Percentiles rank a stretch among this genome's conserved stretches.
Conservation (phyloP, 192 early-diverging fungal species). For the Backusella macrospora region DNA sequence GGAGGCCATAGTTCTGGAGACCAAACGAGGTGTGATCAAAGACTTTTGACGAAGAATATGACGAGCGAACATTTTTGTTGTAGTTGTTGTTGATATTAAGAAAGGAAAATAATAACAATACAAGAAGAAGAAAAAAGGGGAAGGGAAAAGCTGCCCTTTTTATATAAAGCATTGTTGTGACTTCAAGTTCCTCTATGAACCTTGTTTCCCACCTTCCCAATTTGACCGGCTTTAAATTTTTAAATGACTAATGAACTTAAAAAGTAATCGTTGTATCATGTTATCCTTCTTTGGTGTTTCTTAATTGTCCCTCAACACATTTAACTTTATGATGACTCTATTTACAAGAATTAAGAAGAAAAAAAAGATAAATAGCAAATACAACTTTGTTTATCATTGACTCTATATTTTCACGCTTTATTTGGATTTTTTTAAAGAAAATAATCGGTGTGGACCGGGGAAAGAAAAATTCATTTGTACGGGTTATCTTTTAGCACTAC, state of each 20-base stretch:
- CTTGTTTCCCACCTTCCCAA: slow-evolving; percentile 20
- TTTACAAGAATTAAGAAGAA: not conserved
- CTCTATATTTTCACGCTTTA: not conserved
- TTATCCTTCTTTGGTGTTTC: not conserved
- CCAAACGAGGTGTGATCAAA: slow-evolving; percentile 7
- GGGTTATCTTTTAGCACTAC: slow-evolving; percentile 9
- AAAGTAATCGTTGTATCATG: not conserved
- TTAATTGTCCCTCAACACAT: no score
- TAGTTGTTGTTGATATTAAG: not conserved
- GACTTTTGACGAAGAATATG: slow-evolving; percentile 17
- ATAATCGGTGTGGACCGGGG: not conserved
- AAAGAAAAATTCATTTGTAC: not conserved
- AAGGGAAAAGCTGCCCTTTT: not conserved
- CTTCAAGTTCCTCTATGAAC: not conserved
- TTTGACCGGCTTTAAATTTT: slow-evolving; percentile 10
- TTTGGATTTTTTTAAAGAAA: not conserved
- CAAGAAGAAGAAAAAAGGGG: not conserved
- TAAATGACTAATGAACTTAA: slow-evolving; percentile 10
- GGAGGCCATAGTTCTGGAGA: slow-evolving; percentile 25
- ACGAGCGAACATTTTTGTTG: slow-evolving; percentile 10
- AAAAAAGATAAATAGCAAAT: not conserved
- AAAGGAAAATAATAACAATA: not conserved
- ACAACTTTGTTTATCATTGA: not conserved
- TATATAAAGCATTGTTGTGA: slow-evolving; percentile 14
- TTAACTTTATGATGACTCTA: not conserved